phyloP scores from a whole-genome alignment of 768 basidiomycete genomes.

The Boletus sensibilis region DNA sequence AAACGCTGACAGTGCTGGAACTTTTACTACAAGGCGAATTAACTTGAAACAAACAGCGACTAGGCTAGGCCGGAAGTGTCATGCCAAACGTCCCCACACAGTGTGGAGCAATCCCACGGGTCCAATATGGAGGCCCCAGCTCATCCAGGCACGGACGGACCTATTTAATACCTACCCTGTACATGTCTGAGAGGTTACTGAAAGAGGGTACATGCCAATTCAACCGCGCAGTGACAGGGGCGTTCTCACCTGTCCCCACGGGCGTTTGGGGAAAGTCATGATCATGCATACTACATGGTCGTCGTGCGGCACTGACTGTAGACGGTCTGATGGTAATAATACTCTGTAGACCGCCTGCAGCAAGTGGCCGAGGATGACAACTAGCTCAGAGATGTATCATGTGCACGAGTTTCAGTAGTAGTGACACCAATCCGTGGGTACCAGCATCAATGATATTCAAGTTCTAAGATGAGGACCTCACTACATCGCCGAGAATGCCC shows the following conservation, averaged over 20 bases:
- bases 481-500: not conserved
- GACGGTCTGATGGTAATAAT: too few species aligned
- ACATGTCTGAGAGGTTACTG: too few species aligned
- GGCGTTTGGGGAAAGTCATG: not conserved
- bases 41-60: slow-evolving; percentile 3
- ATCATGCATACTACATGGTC: not conserved
- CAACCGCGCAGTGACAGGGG: not conserved
- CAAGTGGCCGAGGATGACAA: not conserved
- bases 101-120: not conserved
- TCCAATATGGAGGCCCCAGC: not conserved
- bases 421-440: not conserved
- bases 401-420: not conserved
- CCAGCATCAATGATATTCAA: not conserved
- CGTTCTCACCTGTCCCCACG: not conserved
- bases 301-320: not conserved
- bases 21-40: not conserved
- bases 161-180: not conserved
- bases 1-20: not conserved
- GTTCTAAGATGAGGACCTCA: not conserved
- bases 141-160: slow-evolving; percentile 1
- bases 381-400: not conserved
- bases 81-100: not conserved
- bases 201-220: not conserved
- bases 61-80: not conserved
- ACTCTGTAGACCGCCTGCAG: not conserved